Base-by-base conservation (phyloP, 208 protist genomes). In the Acanthamoeba castellanii region DNA sequence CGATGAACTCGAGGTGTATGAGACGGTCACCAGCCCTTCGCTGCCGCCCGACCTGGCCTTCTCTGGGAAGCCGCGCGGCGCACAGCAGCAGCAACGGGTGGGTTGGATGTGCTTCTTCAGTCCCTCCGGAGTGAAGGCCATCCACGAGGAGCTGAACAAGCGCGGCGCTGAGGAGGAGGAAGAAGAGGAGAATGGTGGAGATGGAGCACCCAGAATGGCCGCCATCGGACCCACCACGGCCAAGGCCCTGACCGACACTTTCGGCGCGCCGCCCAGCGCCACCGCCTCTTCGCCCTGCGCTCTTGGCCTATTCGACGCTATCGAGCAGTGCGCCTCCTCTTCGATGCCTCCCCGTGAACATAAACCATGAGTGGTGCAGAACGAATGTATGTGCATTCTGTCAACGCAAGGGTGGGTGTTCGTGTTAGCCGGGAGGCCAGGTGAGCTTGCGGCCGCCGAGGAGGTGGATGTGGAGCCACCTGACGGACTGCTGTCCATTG, bases 401-500 rank as follows among this genome's bases (percentile, higher is more conserved):
- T 47, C 42, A 47, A 47, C 42, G 42, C 42, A 47, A 47, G 42
- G 42, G 4, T 22, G 22, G 61, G 34, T 32, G 16, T 34, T 20
- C 6, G 30, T 30, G 30, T 96, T 96, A 96, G 9, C 96, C 91
- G 42, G 97, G 97, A 57, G 97, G 97, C 97, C 97, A 98, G 9
- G 11, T 81, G 25, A 98, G 18, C 95, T 96, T 92, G 93, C 95
- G 93, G 37, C 96, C 96, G 59, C 97, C 97, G 55, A 98, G 94
- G 27, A 98, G 81, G 93, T 98, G 97, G 59, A 98, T 82, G 72
- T 98, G 97, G 25, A 98, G 89, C 91, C 97, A 97, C 70, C 97
- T 96, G 47, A 98, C 97, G 22, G 96, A 96, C 95, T 98, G 97
- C 66, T 92, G 81, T 13, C 90, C 97, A 8, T 96, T 42, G 45